Percentiles rank a stretch among this genome's conserved stretches.
Conservation (phyloP, 768 basidiomycete genomes). For the Suillus bovinus region DNA sequence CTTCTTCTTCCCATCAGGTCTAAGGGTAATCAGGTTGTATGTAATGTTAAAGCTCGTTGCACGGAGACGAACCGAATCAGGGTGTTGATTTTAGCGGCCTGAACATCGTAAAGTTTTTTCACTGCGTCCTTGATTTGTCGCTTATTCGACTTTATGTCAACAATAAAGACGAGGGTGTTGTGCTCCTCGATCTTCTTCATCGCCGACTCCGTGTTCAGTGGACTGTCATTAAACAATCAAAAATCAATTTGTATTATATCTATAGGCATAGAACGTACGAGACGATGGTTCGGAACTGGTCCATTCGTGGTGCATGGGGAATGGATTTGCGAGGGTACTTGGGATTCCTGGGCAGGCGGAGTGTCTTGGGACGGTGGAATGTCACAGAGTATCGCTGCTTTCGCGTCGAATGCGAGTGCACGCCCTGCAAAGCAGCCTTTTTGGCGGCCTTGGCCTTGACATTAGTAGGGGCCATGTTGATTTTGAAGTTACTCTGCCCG, state of each 20-base stretch:
- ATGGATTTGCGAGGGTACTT: conserved; percentile 96
- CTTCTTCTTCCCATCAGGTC: conserved; percentile 99
- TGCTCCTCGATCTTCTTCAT: conserved; percentile 99
- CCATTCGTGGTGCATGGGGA: conserved; percentile 91
- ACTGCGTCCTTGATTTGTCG: conserved; percentile 99
- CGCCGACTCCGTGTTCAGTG: conserved; percentile 92
- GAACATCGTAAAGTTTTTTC: conserved; percentile 98
- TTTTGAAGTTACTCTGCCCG: conserved; percentile 6
- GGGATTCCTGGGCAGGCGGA: conserved; percentile 79
- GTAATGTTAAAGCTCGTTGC: neutral
- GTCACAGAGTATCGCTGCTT: conserved; percentile 85
- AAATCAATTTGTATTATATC: neutral
- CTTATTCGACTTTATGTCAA: conserved; percentile 95
- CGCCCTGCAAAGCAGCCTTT: conserved; percentile 94
- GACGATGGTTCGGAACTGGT: conserved; percentile 93
- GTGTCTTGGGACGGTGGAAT: conserved; percentile 96
- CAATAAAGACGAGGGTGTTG: conserved; percentile 98
- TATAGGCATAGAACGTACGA: conserved; percentile 60
- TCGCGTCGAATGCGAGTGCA: conserved; percentile 69
- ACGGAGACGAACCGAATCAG: conserved; percentile 77
- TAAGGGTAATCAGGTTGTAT: conserved; percentile 27
- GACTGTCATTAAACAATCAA: conserved; percentile 42
- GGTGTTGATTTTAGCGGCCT: conserved; percentile 96
- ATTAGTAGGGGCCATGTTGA: conserved; percentile 27
- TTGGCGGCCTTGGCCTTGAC: conserved; percentile 91